phyloP scores from a whole-genome alignment of 352 stramenopile genomes.

The Phytophthora hybrid region DNA sequence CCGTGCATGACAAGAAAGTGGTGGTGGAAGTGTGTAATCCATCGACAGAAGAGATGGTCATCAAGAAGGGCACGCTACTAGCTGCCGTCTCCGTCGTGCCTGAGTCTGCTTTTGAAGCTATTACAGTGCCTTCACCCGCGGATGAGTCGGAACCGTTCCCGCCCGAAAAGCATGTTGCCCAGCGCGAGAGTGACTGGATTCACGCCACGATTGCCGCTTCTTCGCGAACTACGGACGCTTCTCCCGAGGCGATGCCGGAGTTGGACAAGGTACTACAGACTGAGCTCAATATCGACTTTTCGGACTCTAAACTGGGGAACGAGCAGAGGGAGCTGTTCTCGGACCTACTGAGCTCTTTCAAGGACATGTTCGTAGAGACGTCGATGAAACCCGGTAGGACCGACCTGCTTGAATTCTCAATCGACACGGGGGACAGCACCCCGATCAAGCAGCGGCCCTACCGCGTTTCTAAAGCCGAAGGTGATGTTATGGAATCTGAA shows the following conservation, averaged over 20 bases:
- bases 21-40: slow-evolving; percentile 14
- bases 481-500: no score
- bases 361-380: slow-evolving; percentile 16
- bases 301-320: not conserved
- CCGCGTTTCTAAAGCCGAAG: no score
- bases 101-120: not conserved
- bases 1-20: not conserved
- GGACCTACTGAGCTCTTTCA: not conserved
- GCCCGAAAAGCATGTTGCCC: no score
- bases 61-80: not conserved
- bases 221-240: no score
- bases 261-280: no score
- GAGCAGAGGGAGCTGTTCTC: not conserved
- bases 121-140: not conserved
- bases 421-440: slow-evolving; percentile 2
- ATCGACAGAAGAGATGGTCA: not conserved
- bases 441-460: no score
- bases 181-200: no score
- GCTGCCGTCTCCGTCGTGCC: not conserved
- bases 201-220: no score
- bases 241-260: no score
- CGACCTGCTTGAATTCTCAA: slow-evolving; percentile 10
- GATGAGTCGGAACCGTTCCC: no score
- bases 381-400: slow-evolving; percentile 7
- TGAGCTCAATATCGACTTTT: no score